Evolutionary conservation across 1,284 basidiomycete species (phyloP), one percentile per base, ranked within the genome.

Genomic region (Leccinum laetum): DNA sequence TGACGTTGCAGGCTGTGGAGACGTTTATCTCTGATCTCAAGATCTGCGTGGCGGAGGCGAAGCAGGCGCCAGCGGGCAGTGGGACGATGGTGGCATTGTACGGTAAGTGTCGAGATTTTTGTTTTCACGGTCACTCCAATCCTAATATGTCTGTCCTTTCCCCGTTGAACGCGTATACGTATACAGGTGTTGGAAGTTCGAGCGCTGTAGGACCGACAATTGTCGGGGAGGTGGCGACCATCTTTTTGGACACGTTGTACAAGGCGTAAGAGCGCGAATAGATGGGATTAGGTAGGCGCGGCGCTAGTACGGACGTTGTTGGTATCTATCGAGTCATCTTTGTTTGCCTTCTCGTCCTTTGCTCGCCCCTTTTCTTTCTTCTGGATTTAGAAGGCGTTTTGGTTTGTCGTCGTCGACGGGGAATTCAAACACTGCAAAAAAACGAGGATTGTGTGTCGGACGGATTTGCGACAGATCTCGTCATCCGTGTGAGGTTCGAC

Each of bases 21-120:
- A 85, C 84, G 55, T 92, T 96, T 70, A 83, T 99, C 64, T 82
- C 84, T 16, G 94, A 97, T 72, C 82, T 98, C 68, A 95, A 95
- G 78, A 86, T 88, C 53, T 82, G 87, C 1, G 87, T 96, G 5
- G 79, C 79, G 39, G 87, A 89, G 65, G 89, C 89, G 29, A 88
- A 84, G 71, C 68, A 79, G 46, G 74, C 79, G 16, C 87, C 88
- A 6, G 80, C 81, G 61, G 87, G 84, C 41, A 82, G 88, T 70
- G 95, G 95, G 8, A 86, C 87, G 52, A 94, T 97, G 92, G 93
- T 96, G 4, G 85, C 90, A 16, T 74, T 97, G 5, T 96, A 97
- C 76, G 95, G 94, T 95, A 71, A 68, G 91, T 83, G 16, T 29
- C 26, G 13, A 9, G 2, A 3, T 57, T 52, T 18, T 49, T 18